Conservation (phyloP, 225 moss, liverwort and hornwort species). For the Takakia lepidozioides region DNA sequence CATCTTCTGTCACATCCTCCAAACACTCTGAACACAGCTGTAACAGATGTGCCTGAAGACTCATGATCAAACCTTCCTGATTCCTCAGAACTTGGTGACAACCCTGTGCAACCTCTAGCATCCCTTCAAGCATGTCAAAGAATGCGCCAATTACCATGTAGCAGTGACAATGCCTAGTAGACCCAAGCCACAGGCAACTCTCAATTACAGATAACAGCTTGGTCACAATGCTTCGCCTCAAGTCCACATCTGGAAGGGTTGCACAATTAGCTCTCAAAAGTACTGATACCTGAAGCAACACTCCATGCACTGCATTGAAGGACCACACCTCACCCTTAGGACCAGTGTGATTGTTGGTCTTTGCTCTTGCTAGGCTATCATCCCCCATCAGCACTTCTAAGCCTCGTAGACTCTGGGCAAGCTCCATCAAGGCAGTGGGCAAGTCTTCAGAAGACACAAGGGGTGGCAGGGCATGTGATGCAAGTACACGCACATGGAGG, state of each 20-base stretch:
- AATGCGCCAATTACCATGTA: slow-evolving; percentile 68
- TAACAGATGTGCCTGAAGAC: slow-evolving; percentile 48
- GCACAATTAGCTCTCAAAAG: slow-evolving; percentile 73
- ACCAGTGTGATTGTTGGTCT: too few relatives aligned
- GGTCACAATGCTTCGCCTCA: slow-evolving; percentile 44
- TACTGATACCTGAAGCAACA: slow-evolving; percentile 77
- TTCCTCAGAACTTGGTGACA: slow-evolving; percentile 15
- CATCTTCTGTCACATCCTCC: slow-evolving; percentile 21
- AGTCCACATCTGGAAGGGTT: slow-evolving; percentile 64
- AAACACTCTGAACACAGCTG: slow-evolving; percentile 59
- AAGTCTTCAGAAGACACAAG: slow-evolving; percentile 82
- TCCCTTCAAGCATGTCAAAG: slow-evolving; percentile 66
- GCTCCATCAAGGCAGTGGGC: slow-evolving; percentile 36
- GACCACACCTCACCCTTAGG: too few relatives aligned
- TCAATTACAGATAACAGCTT: slow-evolving; percentile 43
- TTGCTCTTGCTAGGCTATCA: too few relatives aligned
- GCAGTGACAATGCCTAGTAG: slow-evolving; percentile 62
- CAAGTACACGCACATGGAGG: slow-evolving; percentile 78
- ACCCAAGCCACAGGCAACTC: slow-evolving; percentile 74
- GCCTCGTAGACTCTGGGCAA: slow-evolving; percentile 64
- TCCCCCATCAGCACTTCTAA: slow-evolving; percentile 9
- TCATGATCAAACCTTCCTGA: slow-evolving; percentile 22
- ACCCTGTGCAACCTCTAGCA: slow-evolving; percentile 45
- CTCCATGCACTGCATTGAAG: slow-evolving; percentile 76
- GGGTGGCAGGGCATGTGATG: slow-evolving; percentile 82